Evolutionary conservation across 495 filamentous ascomycete species (phyloP), one percentile per base, ranked within the genome.

Genomic region (Penicillium mononematosum): DNA sequence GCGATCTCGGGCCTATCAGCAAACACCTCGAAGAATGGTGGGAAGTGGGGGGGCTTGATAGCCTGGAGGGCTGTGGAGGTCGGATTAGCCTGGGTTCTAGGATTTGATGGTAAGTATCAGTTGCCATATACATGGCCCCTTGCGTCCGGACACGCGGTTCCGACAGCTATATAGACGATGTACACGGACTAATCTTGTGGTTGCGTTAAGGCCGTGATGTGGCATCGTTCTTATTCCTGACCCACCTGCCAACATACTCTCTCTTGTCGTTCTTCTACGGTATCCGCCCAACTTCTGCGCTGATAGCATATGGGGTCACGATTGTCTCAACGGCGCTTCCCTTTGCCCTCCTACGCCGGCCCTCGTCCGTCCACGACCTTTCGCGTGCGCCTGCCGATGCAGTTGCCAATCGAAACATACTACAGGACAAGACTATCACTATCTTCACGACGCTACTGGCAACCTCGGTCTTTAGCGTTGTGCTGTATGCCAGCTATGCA

Each of bases 211-310:
- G 82, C 63, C 80, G 86, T 63, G 91, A 95, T 75, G 72, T 90
- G 55, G 80, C 81, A 29, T 77, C 83, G 19, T 78, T 92, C 63
- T 82, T 83, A 24, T 72, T 89, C 53, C 72, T 96, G 5, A 84
- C 87, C 24, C 85, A 89, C 69, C 78, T 86, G 11, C 91, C 91
- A 32, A 81, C 80, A 49, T 81, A 84, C 59, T 85, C 84, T 58
- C 85, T 96, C 45, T 75, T 92, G 34, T 75, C 75, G 25, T 82
- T 81, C 61, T 95, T 92, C 78, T 96, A 93, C 78, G 66, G 72
- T 16, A 75, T 92, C 52, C 78, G 82, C 6, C 75, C 81, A 9
- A 71, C 70, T 45, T 85, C 88, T 9, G 71, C 84, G 19, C 60
- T 81, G 41, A 66, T 77, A 17, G 81, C 81, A 27, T 81, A 88